These are phyloP conservation scores for Kwoniella sp. DNA, from an alignment of 768 basidiomycete species.

Conservation along the genomic window DNA sequence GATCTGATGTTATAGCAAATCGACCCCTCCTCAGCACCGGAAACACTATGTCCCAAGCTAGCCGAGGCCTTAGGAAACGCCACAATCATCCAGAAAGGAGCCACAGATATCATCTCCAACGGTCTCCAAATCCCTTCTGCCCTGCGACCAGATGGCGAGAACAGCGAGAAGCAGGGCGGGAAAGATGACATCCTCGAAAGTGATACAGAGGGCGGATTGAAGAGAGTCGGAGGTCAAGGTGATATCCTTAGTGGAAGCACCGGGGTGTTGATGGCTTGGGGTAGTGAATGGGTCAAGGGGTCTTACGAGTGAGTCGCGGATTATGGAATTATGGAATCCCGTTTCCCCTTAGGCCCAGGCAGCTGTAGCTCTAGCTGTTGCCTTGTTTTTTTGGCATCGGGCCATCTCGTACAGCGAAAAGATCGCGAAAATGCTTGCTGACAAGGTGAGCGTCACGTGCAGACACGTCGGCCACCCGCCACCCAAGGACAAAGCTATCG, in stretches of 20 bases:
- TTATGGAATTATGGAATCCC: no score
- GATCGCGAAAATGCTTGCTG: no score
- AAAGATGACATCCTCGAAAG: constrained; percentile 64
- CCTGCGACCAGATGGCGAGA: constrained; percentile 60
- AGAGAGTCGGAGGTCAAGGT: constrained; percentile 94
- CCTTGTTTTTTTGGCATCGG: no score
- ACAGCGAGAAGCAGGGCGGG: constrained; percentile 57
- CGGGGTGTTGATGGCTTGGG: constrained; percentile 92
- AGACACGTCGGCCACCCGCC: constrained; percentile 54
- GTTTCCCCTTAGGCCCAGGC: no score
- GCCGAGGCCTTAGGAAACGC: constrained; percentile 80
- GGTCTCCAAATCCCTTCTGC: constrained; percentile 47
- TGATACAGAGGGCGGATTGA: constrained; percentile 75
- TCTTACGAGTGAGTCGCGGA: constrained; percentile 67
- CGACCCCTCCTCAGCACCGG: constrained; percentile 44
- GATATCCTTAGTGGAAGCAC: constrained; percentile 87
- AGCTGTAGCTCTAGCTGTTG: no score
- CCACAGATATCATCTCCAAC: constrained; percentile 74
- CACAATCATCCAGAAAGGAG: constrained; percentile 86
- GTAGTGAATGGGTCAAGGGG: constrained; percentile 85
- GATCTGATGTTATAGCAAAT: constrained; percentile 47
- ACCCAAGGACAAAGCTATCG: constrained; percentile 45
- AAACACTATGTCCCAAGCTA: constrained; percentile 68
- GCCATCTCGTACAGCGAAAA: neutral
- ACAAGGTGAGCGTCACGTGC: no score